A percentile compares a stretch with the other conserved stretches of the same genome.
These are phyloP conservation scores for Skeletonema grethae DNA, from an alignment of 108 stramenopile species.

Conservation along the genomic window DNA sequence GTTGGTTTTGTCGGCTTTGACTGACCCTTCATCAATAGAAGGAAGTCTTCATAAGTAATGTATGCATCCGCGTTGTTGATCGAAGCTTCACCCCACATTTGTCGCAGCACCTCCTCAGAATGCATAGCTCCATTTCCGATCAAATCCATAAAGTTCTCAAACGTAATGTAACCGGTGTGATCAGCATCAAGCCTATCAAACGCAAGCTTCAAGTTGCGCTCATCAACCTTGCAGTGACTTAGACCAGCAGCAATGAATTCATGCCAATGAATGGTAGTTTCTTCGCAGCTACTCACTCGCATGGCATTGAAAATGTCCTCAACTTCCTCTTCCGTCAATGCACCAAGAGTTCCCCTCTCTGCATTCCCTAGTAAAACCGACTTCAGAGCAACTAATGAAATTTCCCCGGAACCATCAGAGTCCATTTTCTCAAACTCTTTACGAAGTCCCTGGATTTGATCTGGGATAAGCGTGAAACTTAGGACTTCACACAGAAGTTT, in stretches of 20 bases:
- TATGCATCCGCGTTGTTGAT: constrained; percentile 37
- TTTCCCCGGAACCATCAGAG: constrained; percentile 78
- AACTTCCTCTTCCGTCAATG: constrained; percentile 76
- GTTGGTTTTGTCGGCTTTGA: constrained; percentile 22
- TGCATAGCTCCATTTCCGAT: constrained; percentile 62
- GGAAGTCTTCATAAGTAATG: constrained; percentile 69
- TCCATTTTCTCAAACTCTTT: constrained; percentile 83
- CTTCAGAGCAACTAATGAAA: constrained; percentile 63
- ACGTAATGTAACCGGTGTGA: constrained; percentile 75
- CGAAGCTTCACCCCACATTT: constrained; percentile 60
- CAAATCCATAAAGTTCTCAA: constrained; percentile 76
- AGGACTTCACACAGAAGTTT: constrained; percentile 81
- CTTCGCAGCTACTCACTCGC: constrained; percentile 49
- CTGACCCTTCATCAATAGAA: constrained; percentile 66
- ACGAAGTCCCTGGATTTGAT: constrained; percentile 74
- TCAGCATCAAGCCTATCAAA: constrained; percentile 85
- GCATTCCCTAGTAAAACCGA: constrained; percentile 66
- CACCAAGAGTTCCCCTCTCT: constrained; percentile 58
- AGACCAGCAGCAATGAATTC: constrained; percentile 88
- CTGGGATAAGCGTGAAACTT: constrained; percentile 83
- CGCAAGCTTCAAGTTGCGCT: constrained; percentile 78
- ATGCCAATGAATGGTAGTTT: constrained; percentile 82
- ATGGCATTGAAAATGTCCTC: constrained; percentile 78
- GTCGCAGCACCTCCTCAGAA: constrained; percentile 59
- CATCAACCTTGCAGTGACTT: constrained; percentile 77